Conservation (phyloP, 345 rosid species). For the Trapa bicornis region DNA sequence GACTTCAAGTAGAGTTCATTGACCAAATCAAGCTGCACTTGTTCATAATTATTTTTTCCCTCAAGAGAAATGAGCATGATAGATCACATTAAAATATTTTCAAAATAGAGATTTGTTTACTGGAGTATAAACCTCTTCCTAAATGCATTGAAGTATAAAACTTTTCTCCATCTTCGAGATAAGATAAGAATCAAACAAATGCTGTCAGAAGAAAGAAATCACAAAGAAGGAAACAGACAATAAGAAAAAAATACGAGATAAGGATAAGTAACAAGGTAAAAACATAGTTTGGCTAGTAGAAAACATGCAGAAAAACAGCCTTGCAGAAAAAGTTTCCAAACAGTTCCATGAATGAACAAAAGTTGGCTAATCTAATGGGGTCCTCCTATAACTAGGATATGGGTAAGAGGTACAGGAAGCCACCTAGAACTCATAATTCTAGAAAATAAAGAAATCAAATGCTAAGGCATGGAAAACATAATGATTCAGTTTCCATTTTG, state of each 20-base stretch:
- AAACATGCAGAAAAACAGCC: background rate
- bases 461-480: background rate
- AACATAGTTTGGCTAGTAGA: background rate
- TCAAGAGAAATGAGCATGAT: background rate
- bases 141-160: background rate
- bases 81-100: background rate
- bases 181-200: background rate
- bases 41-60: background rate
- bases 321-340: background rate
- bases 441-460: background rate
- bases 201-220: background rate
- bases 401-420: background rate
- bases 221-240: background rate
- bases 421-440: background rate
- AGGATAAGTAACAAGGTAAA: background rate
- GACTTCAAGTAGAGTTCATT: background rate
- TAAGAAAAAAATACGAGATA: background rate
- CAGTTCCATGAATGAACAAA: background rate
- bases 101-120: background rate
- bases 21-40: background rate
- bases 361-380: background rate
- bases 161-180: background rate
- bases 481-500: background rate
- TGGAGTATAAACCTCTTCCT: background rate
- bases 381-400: background rate